Evolutionary conservation across 2,329 filamentous ascomycete species (phyloP).

Genomic region (Penicillium sp.): DNA sequence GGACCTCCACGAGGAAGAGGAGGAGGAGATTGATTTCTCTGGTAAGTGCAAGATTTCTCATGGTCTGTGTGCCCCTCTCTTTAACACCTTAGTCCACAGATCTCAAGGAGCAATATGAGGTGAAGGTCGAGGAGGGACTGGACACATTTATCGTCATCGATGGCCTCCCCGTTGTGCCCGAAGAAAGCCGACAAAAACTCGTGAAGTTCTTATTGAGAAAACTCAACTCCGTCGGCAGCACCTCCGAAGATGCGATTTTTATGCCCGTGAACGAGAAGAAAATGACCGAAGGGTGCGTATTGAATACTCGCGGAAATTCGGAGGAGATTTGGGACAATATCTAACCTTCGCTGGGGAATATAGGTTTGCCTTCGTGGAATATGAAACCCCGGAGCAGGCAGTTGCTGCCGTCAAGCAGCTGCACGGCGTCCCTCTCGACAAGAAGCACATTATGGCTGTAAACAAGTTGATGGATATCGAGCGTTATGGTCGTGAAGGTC

Average conservation of each 20-base stretch:
- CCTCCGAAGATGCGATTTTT: conserved; percentile 80
- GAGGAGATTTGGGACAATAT: conserved; percentile 1
- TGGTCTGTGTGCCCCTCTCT: conserved; percentile 31
- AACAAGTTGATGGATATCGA: conserved; percentile 99
- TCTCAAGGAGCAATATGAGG: conserved; percentile 89
- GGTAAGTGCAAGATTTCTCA: conserved; percentile 41
- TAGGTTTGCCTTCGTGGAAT: conserved; percentile 97
- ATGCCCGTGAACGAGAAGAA: conserved; percentile 92
- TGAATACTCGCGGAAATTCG: neutral
- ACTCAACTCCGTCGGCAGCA: conserved; percentile 79
- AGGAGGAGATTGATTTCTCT: conserved; percentile 91
- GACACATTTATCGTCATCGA: conserved; percentile 97
- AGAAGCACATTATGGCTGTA: conserved; percentile 90
- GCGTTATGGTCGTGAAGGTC: conserved; percentile 88
- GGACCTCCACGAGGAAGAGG: conserved; percentile 85
- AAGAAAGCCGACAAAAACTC: conserved; percentile 89
- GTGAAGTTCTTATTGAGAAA: conserved; percentile 96
- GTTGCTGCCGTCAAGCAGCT: conserved; percentile 85
- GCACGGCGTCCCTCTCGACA: conserved; percentile 84
- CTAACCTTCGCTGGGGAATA: conserved; percentile 6
- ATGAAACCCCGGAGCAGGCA: conserved; percentile 85
- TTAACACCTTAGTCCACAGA: conserved; percentile 51
- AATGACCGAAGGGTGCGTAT: conserved; percentile 76
- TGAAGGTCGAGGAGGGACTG: conserved; percentile 91
- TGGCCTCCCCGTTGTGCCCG: conserved; percentile 82